phyloP scores from a whole-genome alignment of 1,284 basidiomycete species.

The Fomes fomentarius region DNA sequence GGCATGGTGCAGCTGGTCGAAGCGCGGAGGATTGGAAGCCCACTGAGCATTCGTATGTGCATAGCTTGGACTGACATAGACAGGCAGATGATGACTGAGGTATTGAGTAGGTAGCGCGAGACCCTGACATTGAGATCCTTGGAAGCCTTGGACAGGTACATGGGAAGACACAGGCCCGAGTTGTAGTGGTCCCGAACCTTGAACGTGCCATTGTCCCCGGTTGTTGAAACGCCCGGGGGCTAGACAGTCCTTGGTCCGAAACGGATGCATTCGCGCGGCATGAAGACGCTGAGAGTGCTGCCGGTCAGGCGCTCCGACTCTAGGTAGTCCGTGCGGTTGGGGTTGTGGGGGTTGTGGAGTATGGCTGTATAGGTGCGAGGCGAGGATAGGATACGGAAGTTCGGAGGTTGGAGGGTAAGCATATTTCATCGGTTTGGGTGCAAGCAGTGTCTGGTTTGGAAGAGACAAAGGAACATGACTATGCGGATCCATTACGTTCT shows the following conservation, averaged over 20 bases:
- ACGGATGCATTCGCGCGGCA: background rate
- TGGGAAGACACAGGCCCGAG: background rate
- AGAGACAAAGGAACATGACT: too few relatives aligned
- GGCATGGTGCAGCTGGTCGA: background rate
- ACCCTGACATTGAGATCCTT: too few relatives aligned
- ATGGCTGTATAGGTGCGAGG: background rate
- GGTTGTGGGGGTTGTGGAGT: background rate
- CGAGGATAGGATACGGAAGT: background rate
- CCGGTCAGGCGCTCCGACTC: background rate
- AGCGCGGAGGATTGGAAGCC: background rate
- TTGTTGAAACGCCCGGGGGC: background rate
- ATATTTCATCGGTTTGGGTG: too few relatives aligned
- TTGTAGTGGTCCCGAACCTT: background rate
- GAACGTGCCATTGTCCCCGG: background rate
- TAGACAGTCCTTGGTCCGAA: background rate
- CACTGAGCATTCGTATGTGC: background rate
- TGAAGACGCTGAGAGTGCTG: background rate
- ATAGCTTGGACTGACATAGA: background rate
- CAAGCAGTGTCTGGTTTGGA: too few relatives aligned
- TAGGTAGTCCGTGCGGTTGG: background rate
- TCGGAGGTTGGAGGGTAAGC: background rate
- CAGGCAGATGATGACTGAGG: background rate
- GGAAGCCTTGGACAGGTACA: background rate
- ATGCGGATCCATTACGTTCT: too few relatives aligned
- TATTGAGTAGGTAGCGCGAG: too few relatives aligned